Evolutionary conservation across 1,284 basidiomycete species (phyloP), one percentile per base, ranked within the genome.

Genomic region (Naganishia sp.): DNA sequence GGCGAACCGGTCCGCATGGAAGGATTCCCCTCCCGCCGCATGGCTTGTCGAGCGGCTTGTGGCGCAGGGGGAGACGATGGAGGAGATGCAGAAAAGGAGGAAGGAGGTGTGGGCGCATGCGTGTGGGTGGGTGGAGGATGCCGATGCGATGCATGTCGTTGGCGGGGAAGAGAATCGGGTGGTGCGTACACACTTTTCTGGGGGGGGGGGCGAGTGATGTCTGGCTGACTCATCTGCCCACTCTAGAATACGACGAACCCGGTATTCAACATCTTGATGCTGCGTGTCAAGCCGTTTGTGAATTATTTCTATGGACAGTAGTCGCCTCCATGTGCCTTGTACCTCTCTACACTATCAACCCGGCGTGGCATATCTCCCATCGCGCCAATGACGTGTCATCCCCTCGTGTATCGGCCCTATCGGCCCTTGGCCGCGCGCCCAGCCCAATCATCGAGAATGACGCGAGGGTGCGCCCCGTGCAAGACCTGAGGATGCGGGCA

Each of bases 241-340:
- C 21, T 17, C 23, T 71, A 92, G 90, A 95, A 94, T 72, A 90
- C 91, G 1, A 92, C 90, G 0, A 90, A 92, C 71, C 92, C 92
- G 0, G 72, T 94, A n/a, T 90, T 92, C 77, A 92, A 93, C 72
- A 77, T 94, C 50, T 88, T 90, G 0, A 84, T 88, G 6, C 87
- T 89, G 0, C 87, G 92, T 72, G 81, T 87, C 1, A 85, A 89
- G 71, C 84, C 79, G 0, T 85, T 94, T 45, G 86, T 92, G 84
- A 81, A 83, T 6, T 83, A 91, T 78, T 93, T 92, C 75, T 93
- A 93, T 77, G 80, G 82, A 5, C 90, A 92, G 70, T 68, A 71
- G 11, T 13, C 35, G 35, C 3, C 15, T 18, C n/a, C 11, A 6
- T 7, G 21, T 49, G 47, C 11, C 5, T 21, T 49, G 35, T n/a